phyloP scores from a whole-genome alignment of 2,329 filamentous ascomycete genomes.

The Sarocladium oryzae region DNA sequence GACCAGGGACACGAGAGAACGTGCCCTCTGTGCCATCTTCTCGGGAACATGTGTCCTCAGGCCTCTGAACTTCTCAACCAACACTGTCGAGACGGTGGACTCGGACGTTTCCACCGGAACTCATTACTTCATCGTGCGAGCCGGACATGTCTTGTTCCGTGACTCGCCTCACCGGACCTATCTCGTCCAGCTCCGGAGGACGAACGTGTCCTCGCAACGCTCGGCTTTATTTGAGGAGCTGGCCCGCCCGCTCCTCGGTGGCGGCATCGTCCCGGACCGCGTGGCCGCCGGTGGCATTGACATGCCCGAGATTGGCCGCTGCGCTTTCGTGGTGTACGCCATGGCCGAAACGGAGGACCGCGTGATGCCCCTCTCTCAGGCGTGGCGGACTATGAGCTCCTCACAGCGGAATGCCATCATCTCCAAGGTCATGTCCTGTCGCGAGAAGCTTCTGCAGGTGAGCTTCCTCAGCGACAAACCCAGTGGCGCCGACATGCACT shows the following conservation, averaged over 20 bases:
- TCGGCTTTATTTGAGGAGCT: background rate
- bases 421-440: background rate
- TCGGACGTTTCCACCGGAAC: too few species aligned
- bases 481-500: too few species aligned
- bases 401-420: background rate
- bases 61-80: too few species aligned
- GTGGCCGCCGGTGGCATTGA: background rate
- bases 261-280: background rate
- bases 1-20: too few species aligned
- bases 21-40: too few species aligned
- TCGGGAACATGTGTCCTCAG: too few species aligned
- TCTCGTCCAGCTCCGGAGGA: background rate
- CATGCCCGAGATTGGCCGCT: background rate
- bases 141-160: too few species aligned
- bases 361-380: background rate
- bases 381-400: background rate
- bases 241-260: background rate
- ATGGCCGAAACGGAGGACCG: background rate
- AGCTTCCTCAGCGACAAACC: background rate
- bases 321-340: background rate
- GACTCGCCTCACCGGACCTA: background rate
- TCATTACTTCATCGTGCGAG: too few species aligned
- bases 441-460: background rate
- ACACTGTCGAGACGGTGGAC: too few species aligned
- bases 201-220: background rate